Conservation (phyloP, 768 basidiomycete species). For the Boletus bicolor region DNA sequence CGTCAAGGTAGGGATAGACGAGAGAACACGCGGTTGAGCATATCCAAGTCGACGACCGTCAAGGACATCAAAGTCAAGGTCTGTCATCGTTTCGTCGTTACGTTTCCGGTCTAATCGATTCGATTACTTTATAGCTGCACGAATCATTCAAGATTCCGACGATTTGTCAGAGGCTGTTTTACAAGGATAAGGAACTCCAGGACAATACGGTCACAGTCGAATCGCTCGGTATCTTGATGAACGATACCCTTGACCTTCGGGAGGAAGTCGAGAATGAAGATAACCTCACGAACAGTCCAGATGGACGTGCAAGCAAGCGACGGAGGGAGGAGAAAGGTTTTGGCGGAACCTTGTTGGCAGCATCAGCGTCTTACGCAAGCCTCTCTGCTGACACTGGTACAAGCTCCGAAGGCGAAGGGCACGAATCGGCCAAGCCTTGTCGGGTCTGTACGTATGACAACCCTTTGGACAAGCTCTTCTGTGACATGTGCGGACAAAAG, state of each 20-base stretch:
- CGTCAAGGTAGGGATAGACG: constrained; percentile 52
- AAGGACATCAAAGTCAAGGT: constrained; percentile 80
- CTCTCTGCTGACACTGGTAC: constrained; percentile 31
- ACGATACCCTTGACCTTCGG: constrained; percentile 64
- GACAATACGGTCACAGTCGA: constrained; percentile 53
- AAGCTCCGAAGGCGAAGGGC: constrained; percentile 33
- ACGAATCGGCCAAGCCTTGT: constrained; percentile 42
- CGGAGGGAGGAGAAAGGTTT: constrained; percentile 64
- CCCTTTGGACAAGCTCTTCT: constrained; percentile 37
- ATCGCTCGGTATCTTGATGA: constrained; percentile 55
- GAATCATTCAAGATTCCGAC: constrained; percentile 64
- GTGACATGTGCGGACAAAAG: constrained; percentile 43
- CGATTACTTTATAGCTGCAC: constrained; percentile 46
- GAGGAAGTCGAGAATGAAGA: constrained; percentile 61
- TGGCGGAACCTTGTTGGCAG: constrained; percentile 66
- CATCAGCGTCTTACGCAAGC: constrained; percentile 31
- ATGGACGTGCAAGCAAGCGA: constrained; percentile 38
- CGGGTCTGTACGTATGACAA: constrained; percentile 59
- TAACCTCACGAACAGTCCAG: constrained; percentile 50
- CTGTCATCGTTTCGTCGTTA: constrained; percentile 16
- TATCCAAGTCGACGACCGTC: constrained; percentile 65
- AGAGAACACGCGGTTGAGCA: constrained; percentile 48
- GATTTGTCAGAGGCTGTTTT: constrained; percentile 71
- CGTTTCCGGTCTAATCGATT: background rate
- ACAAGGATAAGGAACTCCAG: constrained; percentile 57